Evolutionary conservation across 169 alveolate genomes (phyloP).

Genomic region (Plasmodium chabaudi): DNA sequence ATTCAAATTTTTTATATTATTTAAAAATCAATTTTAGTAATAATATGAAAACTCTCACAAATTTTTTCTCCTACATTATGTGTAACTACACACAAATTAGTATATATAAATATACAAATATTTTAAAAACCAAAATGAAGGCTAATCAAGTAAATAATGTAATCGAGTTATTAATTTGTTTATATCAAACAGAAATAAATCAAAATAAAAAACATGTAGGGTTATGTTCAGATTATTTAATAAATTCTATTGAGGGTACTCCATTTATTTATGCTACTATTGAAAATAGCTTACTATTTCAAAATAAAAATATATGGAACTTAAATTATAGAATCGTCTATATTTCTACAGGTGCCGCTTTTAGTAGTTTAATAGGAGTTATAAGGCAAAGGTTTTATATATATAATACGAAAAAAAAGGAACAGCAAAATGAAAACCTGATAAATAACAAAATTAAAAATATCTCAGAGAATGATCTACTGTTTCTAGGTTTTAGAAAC

Average conservation of each 20-base stretch:
- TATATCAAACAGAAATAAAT: constrained; percentile 42
- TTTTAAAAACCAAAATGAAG: constrained; percentile 4
- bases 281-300: constrained; percentile 37
- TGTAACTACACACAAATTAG: not conserved
- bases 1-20: constrained; percentile 1
- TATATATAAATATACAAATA: constrained; percentile 4
- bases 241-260: constrained; percentile 38
- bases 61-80: constrained; percentile 9
- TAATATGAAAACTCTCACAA: not conserved
- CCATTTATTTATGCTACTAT: constrained; percentile 32
- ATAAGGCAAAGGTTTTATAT: constrained; percentile 29
- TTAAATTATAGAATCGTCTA: constrained; percentile 55
- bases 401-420: not conserved
- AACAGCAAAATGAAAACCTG: not conserved
- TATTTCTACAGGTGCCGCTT: constrained; percentile 58
- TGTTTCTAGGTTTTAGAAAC: constrained; percentile 55
- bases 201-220: constrained; percentile 60
- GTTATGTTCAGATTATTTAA: constrained; percentile 60
- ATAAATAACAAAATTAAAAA: not conserved
- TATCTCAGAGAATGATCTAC: constrained; percentile 13
- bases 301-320: constrained; percentile 52
- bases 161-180: constrained; percentile 52
- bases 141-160: not conserved
- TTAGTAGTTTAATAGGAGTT: constrained; percentile 49
- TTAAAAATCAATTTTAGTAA: constrained; percentile 10